phyloP scores from a whole-genome alignment of 495 filamentous ascomycete genomes.

The Penicillium coprophilum region DNA sequence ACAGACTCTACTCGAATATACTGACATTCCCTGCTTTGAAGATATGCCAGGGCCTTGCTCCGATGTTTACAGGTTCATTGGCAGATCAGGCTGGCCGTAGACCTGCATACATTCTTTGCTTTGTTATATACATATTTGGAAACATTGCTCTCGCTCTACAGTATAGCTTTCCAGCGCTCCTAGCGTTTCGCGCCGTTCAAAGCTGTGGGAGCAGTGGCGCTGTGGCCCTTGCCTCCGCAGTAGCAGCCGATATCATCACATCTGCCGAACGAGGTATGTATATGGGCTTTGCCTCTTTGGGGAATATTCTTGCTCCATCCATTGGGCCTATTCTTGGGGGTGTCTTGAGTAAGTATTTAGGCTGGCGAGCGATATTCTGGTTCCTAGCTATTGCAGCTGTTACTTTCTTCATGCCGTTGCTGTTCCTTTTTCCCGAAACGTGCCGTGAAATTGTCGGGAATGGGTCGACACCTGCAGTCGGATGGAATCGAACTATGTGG shows the following conservation, averaged over 20 bases:
- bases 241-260: constrained; percentile 48
- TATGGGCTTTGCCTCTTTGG: constrained; percentile 41
- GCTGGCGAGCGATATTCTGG: constrained; percentile 77
- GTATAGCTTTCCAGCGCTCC: constrained; percentile 42
- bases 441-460: constrained; percentile 44
- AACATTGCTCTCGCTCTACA: constrained; percentile 51
- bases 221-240: constrained; percentile 43
- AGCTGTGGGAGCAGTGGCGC: constrained; percentile 51
- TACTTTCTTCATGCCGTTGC: constrained; percentile 32
- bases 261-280: constrained; percentile 49
- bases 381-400: constrained; percentile 60
- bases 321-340: constrained; percentile 66
- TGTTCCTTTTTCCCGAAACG: constrained; percentile 45
- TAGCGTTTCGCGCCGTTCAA: constrained; percentile 51
- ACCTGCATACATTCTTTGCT: constrained; percentile 48
- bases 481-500: constrained; percentile 26
- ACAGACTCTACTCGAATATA: not conserved
- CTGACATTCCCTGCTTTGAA: constrained; percentile 8
- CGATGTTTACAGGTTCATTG: constrained; percentile 49
- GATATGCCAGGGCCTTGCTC: constrained; percentile 53
- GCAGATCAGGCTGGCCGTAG: constrained; percentile 52
- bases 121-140: constrained; percentile 46
- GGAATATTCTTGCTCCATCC: constrained; percentile 35
- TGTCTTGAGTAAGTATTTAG: constrained; percentile 58
- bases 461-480: constrained; percentile 27